Conservation (phyloP, 2,329 filamentous ascomycete species). For the Trichoderma lentiforme region DNA sequence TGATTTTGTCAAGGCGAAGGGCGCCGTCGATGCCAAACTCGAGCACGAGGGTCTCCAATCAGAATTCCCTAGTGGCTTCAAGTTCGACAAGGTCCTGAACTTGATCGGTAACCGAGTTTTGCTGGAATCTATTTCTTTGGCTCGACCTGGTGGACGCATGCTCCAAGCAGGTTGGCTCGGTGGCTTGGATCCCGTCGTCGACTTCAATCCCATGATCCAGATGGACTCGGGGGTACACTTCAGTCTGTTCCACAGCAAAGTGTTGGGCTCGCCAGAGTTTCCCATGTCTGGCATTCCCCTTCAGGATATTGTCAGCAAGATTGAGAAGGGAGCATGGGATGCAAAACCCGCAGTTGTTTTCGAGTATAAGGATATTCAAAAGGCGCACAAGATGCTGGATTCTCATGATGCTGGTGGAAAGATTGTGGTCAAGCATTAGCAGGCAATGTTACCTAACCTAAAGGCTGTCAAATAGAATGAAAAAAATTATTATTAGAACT, state of each 20-base stretch:
- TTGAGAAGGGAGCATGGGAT: slow-evolving; percentile 34
- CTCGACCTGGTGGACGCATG: slow-evolving; percentile 9
- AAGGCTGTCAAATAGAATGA: not conserved
- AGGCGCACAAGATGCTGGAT: slow-evolving; percentile 34
- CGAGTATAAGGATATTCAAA: slow-evolving; percentile 31
- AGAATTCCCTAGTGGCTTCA: not conserved
- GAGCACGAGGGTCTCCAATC: not conserved
- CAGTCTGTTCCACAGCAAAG: slow-evolving; percentile 42
- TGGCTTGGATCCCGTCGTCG: slow-evolving; percentile 33
- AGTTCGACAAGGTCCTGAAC: slow-evolving; percentile 15
- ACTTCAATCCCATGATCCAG: slow-evolving; percentile 43
- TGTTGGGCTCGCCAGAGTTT: slow-evolving; percentile 35
- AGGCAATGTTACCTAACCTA: not conserved
- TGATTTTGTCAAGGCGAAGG: not conserved
- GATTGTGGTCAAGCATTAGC: slow-evolving; percentile 30
- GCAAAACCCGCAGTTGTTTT: slow-evolving; percentile 35
- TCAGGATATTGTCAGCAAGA: slow-evolving; percentile 35
- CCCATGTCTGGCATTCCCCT: slow-evolving; percentile 38
- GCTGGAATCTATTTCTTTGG: slow-evolving; percentile 11
- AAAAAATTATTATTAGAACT: not conserved
- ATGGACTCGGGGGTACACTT: slow-evolving; percentile 46
- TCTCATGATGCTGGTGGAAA: slow-evolving; percentile 33
- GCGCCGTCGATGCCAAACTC: not conserved
- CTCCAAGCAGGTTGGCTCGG: slow-evolving; percentile 17
- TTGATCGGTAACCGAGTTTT: slow-evolving; percentile 13